Evolutionary conservation across 2,329 filamentous ascomycete species (phyloP).

Genomic region (Westerdykella aurantiaca): DNA sequence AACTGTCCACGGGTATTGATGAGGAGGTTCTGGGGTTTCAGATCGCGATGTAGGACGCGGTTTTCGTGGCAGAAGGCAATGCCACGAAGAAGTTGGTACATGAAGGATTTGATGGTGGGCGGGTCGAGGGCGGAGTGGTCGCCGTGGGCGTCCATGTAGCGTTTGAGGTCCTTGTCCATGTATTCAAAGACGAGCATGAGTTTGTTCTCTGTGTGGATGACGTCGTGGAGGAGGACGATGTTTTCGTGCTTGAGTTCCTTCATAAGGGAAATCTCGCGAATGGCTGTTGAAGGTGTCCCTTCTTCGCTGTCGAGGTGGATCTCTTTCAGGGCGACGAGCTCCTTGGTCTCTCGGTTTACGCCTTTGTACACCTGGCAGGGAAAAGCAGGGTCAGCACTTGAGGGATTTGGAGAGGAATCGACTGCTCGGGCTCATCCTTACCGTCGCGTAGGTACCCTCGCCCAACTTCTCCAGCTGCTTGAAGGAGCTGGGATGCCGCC

Average conservation of each 20-base stretch:
- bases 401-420: neutral
- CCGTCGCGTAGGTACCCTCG: conserved; percentile 97
- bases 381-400: conserved; percentile 14
- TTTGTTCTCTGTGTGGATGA: conserved; percentile 99
- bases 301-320: conserved; percentile 98
- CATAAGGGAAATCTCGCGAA: conserved; percentile 98
- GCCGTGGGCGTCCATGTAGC: conserved; percentile 94
- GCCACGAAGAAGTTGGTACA: conserved; percentile 92
- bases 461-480: conserved; percentile 98
- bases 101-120: conserved; percentile 93
- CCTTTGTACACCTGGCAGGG: conserved; percentile 84
- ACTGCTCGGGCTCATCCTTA: conserved; percentile 42
- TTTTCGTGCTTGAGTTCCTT: conserved; percentile 99
- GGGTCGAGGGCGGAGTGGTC: conserved; percentile 86
- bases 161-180: conserved; percentile 97
- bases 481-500: conserved; percentile 91
- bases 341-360: conserved; percentile 91
- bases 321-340: conserved; percentile 94
- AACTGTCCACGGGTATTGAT: conserved; percentile 88
- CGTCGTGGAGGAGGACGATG: conserved; percentile 94
- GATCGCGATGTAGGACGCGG: conserved; percentile 86
- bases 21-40: conserved; percentile 94
- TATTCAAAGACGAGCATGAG: conserved; percentile 99
- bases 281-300: conserved; percentile 93
- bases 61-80: conserved; percentile 99